These are phyloP conservation scores for Yarrowia bubula DNA, from an alignment of 805 yeast genomes.

Conservation along the genomic window DNA sequence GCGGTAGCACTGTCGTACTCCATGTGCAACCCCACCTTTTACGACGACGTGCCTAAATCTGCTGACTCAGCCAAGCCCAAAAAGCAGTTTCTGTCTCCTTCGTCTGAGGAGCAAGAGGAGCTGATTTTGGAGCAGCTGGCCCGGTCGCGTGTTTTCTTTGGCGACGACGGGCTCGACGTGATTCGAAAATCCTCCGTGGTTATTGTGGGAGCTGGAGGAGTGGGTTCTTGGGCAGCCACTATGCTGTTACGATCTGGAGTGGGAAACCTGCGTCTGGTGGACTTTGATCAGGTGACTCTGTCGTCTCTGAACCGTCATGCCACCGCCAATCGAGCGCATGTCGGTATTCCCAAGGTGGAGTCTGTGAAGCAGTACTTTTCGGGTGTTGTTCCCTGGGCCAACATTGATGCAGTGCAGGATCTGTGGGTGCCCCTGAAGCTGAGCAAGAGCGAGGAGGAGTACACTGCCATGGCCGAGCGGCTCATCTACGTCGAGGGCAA, in stretches of 20 bases:
- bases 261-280: conserved; percentile 72
- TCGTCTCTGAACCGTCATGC: conserved; percentile 93
- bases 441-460: conserved; percentile 51
- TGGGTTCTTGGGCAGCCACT: conserved; percentile 93
- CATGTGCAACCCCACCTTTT: conserved; percentile 13
- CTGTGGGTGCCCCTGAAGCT: conserved; percentile 51
- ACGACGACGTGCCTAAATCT: not conserved
- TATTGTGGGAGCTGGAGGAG: conserved; percentile 96
- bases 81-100: not conserved
- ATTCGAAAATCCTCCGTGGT: conserved; percentile 71
- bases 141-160: conserved; percentile 86
- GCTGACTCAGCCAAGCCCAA: not conserved
- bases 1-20: not conserved
- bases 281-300: conserved; percentile 93
- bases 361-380: conserved; percentile 67
- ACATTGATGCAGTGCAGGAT: conserved; percentile 72
- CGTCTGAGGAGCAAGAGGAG: conserved; percentile 46
- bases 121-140: conserved; percentile 89
- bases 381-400: conserved; percentile 91
- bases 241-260: conserved; percentile 92
- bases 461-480: conserved; percentile 56
- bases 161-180: conserved; percentile 76
- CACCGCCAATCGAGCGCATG: conserved; percentile 86
- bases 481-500: conserved; percentile 42
- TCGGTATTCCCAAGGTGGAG: conserved; percentile 86